Conservation (phyloP, 2,329 filamentous ascomycete species). For the Aspergillus alliaceus region DNA sequence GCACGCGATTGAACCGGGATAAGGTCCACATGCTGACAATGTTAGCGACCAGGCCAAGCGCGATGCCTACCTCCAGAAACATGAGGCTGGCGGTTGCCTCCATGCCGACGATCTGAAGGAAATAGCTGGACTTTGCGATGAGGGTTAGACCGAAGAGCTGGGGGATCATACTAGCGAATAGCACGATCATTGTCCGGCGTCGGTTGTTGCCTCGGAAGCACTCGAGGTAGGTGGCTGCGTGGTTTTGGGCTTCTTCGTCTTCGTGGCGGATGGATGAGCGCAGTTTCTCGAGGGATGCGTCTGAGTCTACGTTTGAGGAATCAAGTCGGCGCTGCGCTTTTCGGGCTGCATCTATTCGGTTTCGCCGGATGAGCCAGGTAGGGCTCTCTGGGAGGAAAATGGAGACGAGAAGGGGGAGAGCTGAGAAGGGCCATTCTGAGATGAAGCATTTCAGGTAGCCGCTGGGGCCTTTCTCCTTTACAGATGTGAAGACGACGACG, state of each 20-base stretch:
- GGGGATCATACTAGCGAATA: constrained; percentile 45
- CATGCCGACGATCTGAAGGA: constrained; percentile 37
- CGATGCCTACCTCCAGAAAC: constrained; percentile 49
- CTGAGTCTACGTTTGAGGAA: constrained; percentile 38
- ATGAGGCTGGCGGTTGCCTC: constrained; percentile 34
- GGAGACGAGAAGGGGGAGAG: constrained; percentile 44
- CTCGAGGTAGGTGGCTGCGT: constrained; percentile 27
- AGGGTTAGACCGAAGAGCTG: constrained; percentile 49
- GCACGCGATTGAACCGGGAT: constrained; percentile 42
- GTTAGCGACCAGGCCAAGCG: constrained; percentile 49
- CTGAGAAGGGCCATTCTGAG: constrained; percentile 31
- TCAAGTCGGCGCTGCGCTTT: constrained; percentile 53
- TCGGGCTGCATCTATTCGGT: constrained; percentile 37
- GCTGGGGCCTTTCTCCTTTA: constrained; percentile 19
- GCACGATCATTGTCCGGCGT: constrained; percentile 32
- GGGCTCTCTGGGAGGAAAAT: constrained; percentile 54
- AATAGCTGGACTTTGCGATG: constrained; percentile 46
- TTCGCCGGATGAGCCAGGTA: constrained; percentile 49
- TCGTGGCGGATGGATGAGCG: constrained; percentile 51
- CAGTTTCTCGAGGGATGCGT: constrained; percentile 29
- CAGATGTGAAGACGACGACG: constrained; percentile 41
- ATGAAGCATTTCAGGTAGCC: constrained; percentile 32
- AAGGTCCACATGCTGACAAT: constrained; percentile 47
- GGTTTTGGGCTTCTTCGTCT: constrained; percentile 40
- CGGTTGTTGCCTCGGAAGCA: constrained; percentile 26